Base-by-base conservation (phyloP, 2,329 filamentous ascomycete genomes). In the Trichoderma harzianum region DNA sequence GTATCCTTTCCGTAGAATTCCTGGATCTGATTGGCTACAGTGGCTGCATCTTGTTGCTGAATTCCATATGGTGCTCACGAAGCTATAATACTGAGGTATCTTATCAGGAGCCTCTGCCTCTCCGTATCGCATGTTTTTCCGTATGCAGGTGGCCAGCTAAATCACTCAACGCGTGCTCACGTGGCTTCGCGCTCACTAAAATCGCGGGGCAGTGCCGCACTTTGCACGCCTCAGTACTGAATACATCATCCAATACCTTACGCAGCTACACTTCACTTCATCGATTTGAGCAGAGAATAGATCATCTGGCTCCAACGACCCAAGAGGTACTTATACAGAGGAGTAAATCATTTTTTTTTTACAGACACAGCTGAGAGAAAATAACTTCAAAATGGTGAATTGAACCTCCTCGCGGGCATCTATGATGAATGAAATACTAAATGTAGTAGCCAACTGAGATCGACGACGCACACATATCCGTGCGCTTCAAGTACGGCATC, bases 401-500 rank as follows among this genome's bases (percentile, higher is more conserved):
- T 47, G n/a, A 10, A 28, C 14, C 36, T 30, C 10, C 55, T n/a
- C 34, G 2, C 5, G 26, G 24, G 21, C 21, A 30, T 21, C n/a
- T 53, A 5, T 16, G 18, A 28, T 10, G 39, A 43, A 16, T 36
- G 14, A 21, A 63, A 28, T 62, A 32, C 64, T 63, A 60, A 67
- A 21, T 24, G 18, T 11, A 32, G 14, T 26, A 67, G 70, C 43
- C 55, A 16, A 69, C 60, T 8, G 55, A 72, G 14, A 75, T 83
- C 24, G 81, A 83, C 72, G 85, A 89, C 58, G 82, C 85, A n/a
- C 83, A 87, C 75, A 85, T 88, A 76, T 93, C 91, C 11, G 83
- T 95, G 70, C 87, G 90, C 72, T 90, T 95, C 82, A 94, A 93
- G 80, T 87, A 92, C 79, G 90, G 91, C 78, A 88, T 89, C 72